Evolutionary conservation across 176 grass and related monocot genomes (phyloP).

Genomic region (Poa pratensis): DNA sequence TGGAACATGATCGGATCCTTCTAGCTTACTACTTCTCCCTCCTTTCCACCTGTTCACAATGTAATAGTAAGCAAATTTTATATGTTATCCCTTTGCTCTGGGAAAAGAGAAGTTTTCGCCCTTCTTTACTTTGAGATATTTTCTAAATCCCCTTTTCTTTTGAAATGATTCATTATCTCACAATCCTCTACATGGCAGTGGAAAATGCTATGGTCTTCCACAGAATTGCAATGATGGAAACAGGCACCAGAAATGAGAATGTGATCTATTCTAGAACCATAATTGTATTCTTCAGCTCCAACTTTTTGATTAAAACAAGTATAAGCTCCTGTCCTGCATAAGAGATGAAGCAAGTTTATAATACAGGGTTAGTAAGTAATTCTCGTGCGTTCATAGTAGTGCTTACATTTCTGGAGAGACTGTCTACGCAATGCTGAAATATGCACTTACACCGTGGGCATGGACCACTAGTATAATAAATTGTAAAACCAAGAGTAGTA

Average conservation of each 20-base stretch:
- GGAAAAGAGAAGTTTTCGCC: constrained; percentile 24
- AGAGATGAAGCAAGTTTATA: constrained; percentile 15
- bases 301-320: constrained; percentile 83
- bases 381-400: not conserved
- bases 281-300: constrained; percentile 98
- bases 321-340: constrained; percentile 69
- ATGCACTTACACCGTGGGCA: not conserved
- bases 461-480: constrained; percentile 31
- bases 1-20: constrained; percentile 99
- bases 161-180: constrained; percentile 91
- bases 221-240: constrained; percentile 62
- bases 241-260: constrained; percentile 82
- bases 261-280: constrained; percentile 93
- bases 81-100: constrained; percentile 1
- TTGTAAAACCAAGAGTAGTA: constrained; percentile 9
- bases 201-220: constrained; percentile 68
- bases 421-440: not conserved
- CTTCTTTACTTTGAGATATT: constrained; percentile 72
- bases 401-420: not conserved
- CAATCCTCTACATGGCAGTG: constrained; percentile 84
- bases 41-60: constrained; percentile 87
- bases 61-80: constrained; percentile 39
- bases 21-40: constrained; percentile 87
- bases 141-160: constrained; percentile 76
- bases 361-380: not conserved